These are phyloP conservation scores for Diaporthe ampelina DNA, from an alignment of 2,329 filamentous ascomycete genomes.

Conservation along the genomic window DNA sequence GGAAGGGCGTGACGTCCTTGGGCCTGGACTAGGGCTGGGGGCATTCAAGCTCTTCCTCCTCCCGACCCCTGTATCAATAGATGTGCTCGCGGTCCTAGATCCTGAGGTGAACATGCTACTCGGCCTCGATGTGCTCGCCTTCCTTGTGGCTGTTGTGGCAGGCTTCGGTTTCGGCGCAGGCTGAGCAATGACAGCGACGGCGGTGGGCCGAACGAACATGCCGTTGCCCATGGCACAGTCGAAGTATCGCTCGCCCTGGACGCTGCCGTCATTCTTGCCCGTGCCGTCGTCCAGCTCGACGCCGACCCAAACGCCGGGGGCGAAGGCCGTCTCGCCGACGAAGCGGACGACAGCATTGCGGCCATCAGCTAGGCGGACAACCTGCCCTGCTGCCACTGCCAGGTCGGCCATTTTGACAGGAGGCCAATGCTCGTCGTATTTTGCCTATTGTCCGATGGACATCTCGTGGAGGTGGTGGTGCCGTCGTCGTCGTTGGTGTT, in stretches of 20 bases:
- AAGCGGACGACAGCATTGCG: slow-evolving; percentile 85
- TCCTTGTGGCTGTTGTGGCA: slow-evolving; percentile 57
- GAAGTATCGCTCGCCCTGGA: slow-evolving; percentile 90
- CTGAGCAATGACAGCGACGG: slow-evolving; percentile 72
- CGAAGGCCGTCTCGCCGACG: slow-evolving; percentile 83
- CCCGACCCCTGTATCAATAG: slow-evolving; percentile 65
- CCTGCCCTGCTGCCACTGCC: slow-evolving; percentile 75
- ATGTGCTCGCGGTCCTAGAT: slow-evolving; percentile 56
- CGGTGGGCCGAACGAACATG: slow-evolving; percentile 87
- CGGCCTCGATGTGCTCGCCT: slow-evolving; percentile 57
- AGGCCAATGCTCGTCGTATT: slow-evolving; percentile 1
- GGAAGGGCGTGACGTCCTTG: slow-evolving; percentile 67
- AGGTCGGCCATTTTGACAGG: slow-evolving; percentile 65
- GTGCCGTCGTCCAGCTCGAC: slow-evolving; percentile 85
- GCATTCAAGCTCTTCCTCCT: slow-evolving; percentile 80
- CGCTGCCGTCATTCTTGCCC: slow-evolving; percentile 95
- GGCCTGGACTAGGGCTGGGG: slow-evolving; percentile 79
- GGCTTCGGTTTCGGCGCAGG: slow-evolving; percentile 57
- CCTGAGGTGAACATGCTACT: slow-evolving; percentile 62
- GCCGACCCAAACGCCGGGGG: slow-evolving; percentile 88
- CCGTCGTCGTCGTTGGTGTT: neutral
- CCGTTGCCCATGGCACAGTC: slow-evolving; percentile 81
- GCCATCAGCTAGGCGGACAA: slow-evolving; percentile 83
- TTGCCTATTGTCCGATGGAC: slow-evolving; percentile 24
- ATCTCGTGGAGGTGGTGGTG: slow-evolving; percentile 24